Evolutionary conservation across 495 filamentous ascomycete species (phyloP), one percentile per base, ranked within the genome.

Genomic region (Oleoguttula mirabilis): DNA sequence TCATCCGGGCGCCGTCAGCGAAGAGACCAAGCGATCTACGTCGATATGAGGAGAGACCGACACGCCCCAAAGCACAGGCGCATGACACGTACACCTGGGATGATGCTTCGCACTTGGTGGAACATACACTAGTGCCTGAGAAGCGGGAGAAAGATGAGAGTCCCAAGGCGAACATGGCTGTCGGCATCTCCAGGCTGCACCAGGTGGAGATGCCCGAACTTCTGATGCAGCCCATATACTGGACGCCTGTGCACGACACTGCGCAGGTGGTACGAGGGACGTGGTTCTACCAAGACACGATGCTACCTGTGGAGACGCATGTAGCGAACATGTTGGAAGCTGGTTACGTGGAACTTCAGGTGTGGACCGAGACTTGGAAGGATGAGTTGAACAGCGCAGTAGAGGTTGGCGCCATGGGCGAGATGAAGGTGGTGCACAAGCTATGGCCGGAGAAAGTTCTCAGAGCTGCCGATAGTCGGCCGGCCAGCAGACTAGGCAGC

Each of bases 211-310:
- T 66, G 60, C 59, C 58, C 21, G 37, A 53, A 30, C 36, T 60
- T 21, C 38, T 52, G 10, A 95, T 98, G 87, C 81, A 88, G 58
- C 90, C 90, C 0, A 95, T 96, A 30, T 98, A 98, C 54, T 98
- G 90, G 90, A 86, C 78, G 24, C 88, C 90, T n/a, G 71, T 95
- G 16, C 83, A 93, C 49, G 90, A 98, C 55, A 72, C 94, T 12
- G 79, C 84, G 7, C 67, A 70, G 8, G 88, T 95, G 6, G 64
- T 82, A 54, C 74, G 90, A 30, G 87, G 83, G 1, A 96, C 90
- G 0, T 98, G 90, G 90, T 96, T 98, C 56, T 96, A 95, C 60
- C 80, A 78, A 55, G 86, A 94, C 55, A 86, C 84, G 3, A 92
- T 95, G 84, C 64, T 80, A 21, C 90, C 90, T 1, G 77, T 98